phyloP scores from a whole-genome alignment of 108 stramenopile genomes.

The Seminavis robusta region DNA sequence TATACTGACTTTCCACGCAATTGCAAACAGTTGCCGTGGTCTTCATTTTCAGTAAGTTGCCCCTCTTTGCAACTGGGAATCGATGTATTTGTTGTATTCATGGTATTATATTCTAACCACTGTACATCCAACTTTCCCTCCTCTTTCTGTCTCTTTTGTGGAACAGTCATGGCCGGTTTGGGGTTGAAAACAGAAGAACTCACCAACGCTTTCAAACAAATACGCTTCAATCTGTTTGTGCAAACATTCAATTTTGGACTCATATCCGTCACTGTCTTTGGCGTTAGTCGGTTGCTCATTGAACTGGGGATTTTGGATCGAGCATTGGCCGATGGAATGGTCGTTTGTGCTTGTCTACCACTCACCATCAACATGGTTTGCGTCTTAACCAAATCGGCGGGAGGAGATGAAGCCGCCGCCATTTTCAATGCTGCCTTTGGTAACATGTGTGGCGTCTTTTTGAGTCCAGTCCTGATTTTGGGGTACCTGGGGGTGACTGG shows the following conservation, averaged over 20 bases:
- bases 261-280: slow-evolving; percentile 59
- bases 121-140: neutral
- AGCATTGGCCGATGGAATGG: slow-evolving; percentile 76
- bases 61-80: no score
- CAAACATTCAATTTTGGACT: slow-evolving; percentile 75
- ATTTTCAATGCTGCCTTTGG: slow-evolving; percentile 74
- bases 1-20: no score
- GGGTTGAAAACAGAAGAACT: slow-evolving; percentile 81
- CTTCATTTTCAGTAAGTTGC: slow-evolving; percentile 63
- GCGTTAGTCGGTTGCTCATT: slow-evolving; percentile 47
- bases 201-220: slow-evolving; percentile 59
- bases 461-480: slow-evolving; percentile 56
- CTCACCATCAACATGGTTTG: slow-evolving; percentile 83
- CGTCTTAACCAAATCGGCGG: slow-evolving; percentile 71
- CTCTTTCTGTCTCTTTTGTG: slow-evolving; percentile 19
- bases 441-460: slow-evolving; percentile 66
- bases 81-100: no score
- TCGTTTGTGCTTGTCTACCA: slow-evolving; percentile 68
- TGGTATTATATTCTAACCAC: no score
- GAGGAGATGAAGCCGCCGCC: slow-evolving; percentile 81
- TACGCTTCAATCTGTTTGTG: slow-evolving; percentile 71
- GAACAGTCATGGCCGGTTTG: slow-evolving; percentile 61
- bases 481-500: slow-evolving; percentile 53
- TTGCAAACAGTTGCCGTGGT: slow-evolving; percentile 74
- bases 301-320: slow-evolving; percentile 27